Evolutionary conservation across 345 rosid species (phyloP).

Genomic region (Salix brachista): DNA sequence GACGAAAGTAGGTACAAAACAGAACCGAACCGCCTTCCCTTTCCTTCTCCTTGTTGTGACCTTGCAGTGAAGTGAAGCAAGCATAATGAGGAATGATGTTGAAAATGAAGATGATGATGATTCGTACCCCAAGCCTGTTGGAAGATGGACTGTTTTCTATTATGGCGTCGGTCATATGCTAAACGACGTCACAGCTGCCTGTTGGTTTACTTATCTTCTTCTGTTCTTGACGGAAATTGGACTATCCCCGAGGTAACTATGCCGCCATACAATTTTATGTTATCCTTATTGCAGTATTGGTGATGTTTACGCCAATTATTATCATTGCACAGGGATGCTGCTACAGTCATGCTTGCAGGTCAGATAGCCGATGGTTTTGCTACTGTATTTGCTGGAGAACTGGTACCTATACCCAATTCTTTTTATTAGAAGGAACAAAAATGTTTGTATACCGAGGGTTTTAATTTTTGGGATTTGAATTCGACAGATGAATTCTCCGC

Average conservation of each 20-base stretch:
- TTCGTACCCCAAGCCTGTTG: conserved; percentile 50
- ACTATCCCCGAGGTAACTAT: conserved; percentile 63
- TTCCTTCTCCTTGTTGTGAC: background rate
- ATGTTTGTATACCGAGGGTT: too few species aligned
- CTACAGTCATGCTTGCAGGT: conserved; percentile 85
- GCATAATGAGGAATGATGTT: conserved; percentile 26
- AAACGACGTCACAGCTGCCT: conserved; percentile 91
- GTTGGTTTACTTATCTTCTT: conserved; percentile 96
- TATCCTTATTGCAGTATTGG: background rate
- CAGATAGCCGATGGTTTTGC: conserved; percentile 92
- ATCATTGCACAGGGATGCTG: conserved; percentile 60
- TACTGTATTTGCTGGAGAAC: conserved; percentile 75
- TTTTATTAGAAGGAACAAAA: too few species aligned
- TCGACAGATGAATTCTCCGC: background rate
- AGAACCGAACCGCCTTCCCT: too few species aligned
- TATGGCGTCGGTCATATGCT: conserved; percentile 97
- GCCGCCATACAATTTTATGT: background rate
- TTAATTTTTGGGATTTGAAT: background rate
- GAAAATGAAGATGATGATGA: conserved; percentile 32
- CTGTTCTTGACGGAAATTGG: conserved; percentile 84
- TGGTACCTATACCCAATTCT: conserved; percentile 40
- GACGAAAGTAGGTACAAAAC: too few species aligned
- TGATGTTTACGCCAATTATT: too few species aligned
- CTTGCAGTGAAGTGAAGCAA: background rate
- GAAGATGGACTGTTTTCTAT: conserved; percentile 67